A percentile compares a stretch with the other conserved stretches of the same genome.
Evolutionary conservation across 176 grass and related monocot genomes (phyloP).

Genomic region (Bonia amplexicaulis): DNA sequence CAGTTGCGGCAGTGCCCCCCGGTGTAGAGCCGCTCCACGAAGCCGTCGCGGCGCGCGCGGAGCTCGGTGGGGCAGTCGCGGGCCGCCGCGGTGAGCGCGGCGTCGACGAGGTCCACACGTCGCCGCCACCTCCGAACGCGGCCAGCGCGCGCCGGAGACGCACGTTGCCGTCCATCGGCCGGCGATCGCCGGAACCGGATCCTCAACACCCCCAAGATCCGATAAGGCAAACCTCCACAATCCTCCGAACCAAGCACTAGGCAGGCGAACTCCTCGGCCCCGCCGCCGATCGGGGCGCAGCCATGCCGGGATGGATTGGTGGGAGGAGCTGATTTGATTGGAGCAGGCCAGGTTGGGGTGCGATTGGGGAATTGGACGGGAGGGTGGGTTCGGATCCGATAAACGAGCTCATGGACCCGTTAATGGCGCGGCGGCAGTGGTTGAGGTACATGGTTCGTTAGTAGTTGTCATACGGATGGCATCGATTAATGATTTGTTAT

Average conservation of each 20-base stretch:
- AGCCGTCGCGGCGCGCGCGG: conserved; percentile 59
- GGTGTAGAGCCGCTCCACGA: conserved; percentile 59
- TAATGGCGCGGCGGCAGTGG: conserved; percentile 9
- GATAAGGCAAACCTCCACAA: not conserved
- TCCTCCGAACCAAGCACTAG: not conserved
- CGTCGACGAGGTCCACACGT: conserved; percentile 69
- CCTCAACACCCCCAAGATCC: conserved; percentile 1
- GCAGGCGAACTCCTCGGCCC: not conserved
- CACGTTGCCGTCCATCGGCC: conserved; percentile 49
- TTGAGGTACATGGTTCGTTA: not conserved
- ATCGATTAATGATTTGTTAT: not conserved
- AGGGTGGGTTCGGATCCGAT: conserved; percentile 5
- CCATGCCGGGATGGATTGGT: conserved; percentile 42
- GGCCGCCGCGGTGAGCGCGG: conserved; percentile 46
- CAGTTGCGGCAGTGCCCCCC: conserved; percentile 46
- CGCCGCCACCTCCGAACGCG: conserved; percentile 25
- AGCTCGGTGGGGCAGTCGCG: conserved; percentile 56
- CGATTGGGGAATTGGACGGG: conserved; percentile 16
- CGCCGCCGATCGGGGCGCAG: conserved; percentile 20
- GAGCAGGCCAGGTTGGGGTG: not conserved
- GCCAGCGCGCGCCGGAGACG: conserved; percentile 46
- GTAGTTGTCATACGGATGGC: not conserved
- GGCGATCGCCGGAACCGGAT: not conserved
- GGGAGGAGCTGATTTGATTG: conserved; percentile 32
- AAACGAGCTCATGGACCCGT: not conserved